Evolutionary conservation across 345 rosid species (phyloP).

Genomic region (Erodium maritimum): DNA sequence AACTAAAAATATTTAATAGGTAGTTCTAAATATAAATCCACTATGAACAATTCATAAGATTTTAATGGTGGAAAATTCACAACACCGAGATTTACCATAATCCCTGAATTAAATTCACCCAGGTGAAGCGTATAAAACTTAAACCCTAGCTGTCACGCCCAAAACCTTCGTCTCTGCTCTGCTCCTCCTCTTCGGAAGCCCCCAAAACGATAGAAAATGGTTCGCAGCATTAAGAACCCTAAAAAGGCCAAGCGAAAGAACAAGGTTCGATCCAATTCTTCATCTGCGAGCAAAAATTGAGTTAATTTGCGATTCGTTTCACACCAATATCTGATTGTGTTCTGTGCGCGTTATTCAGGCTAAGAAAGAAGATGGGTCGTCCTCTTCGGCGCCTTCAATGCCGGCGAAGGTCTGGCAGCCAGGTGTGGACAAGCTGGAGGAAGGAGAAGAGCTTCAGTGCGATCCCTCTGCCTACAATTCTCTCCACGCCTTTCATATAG

Average conservation of each 20-base stretch:
- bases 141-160: too few species aligned
- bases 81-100: too few species aligned
- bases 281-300: not conserved
- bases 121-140: too few species aligned
- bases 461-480: constrained; percentile 85
- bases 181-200: not conserved
- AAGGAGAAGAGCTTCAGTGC: constrained; percentile 93
- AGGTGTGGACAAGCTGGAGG: constrained; percentile 89
- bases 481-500: constrained; percentile 80
- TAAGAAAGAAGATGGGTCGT: constrained; percentile 45
- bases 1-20: too few species aligned
- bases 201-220: constrained; percentile 28
- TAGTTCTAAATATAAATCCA: too few species aligned
- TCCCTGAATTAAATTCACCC: too few species aligned
- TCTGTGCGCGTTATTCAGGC: constrained; percentile 1
- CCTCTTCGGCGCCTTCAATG: constrained; percentile 37
- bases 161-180: too few species aligned
- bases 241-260: constrained; percentile 75
- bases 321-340: not conserved
- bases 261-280: constrained; percentile 29
- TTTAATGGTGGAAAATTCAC: too few species aligned
- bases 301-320: not conserved
- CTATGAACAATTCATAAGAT: too few species aligned
- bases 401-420: constrained; percentile 93
- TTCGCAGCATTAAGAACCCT: constrained; percentile 49